Percentiles rank a stretch among this genome's conserved stretches.
phyloP scores from a whole-genome alignment of 2,329 filamentous ascomycete species.

The Rhinocladiella mackenziei region DNA sequence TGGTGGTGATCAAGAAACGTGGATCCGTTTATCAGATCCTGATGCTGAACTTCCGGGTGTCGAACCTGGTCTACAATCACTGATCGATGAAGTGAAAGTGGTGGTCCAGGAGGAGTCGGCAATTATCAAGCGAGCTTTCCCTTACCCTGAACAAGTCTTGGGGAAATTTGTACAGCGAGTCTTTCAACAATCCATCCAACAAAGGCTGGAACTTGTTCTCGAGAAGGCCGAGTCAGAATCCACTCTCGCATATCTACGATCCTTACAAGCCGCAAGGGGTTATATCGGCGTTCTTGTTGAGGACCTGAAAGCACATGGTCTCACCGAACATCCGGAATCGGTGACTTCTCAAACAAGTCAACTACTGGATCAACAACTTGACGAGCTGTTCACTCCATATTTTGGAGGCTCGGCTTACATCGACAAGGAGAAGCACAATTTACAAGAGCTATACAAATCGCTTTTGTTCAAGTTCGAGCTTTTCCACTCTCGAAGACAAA shows the following conservation, averaged over 20 bases:
- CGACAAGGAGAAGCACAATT: constrained; percentile 60
- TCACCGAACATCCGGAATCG: constrained; percentile 92
- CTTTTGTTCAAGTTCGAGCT: constrained; percentile 93
- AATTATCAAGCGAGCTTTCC: constrained; percentile 94
- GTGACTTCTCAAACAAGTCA: constrained; percentile 79
- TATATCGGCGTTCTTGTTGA: constrained; percentile 87
- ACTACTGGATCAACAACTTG: constrained; percentile 63
- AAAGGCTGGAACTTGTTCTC: constrained; percentile 88
- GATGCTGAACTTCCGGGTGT: constrained; percentile 88
- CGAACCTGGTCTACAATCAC: constrained; percentile 83
- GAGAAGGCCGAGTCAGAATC: constrained; percentile 92
- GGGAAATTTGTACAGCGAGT: constrained; percentile 90
- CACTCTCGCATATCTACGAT: constrained; percentile 83
- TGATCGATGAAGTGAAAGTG: constrained; percentile 90
- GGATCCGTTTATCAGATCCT: constrained; percentile 90
- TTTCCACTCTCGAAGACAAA: constrained; percentile 78
- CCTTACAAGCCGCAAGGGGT: constrained; percentile 81
- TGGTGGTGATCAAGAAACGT: constrained; percentile 57
- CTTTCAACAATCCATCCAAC: constrained; percentile 97
- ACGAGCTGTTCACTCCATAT: constrained; percentile 64
- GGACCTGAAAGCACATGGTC: constrained; percentile 85
- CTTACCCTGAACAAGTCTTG: constrained; percentile 90
- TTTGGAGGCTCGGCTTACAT: constrained; percentile 63
- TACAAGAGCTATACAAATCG: constrained; percentile 83
- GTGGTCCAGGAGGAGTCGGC: constrained; percentile 96